Percentiles rank a stretch among this genome's conserved stretches.
Evolutionary conservation across 139 green algal species (phyloP).

Genomic region (Zygnema circumcarinatum): DNA sequence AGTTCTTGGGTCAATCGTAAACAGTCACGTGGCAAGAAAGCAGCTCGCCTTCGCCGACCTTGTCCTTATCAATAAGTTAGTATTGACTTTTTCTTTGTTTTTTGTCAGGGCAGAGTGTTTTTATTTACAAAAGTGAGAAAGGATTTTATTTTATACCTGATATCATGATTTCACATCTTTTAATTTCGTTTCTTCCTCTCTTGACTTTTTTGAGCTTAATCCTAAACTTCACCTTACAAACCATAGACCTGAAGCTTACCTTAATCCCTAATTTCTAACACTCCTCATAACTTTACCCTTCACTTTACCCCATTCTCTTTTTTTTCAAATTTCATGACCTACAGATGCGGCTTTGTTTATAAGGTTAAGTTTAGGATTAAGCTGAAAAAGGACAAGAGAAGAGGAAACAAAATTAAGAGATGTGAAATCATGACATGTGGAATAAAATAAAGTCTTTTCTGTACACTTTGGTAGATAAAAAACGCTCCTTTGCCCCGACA

Average conservation of each 20-base stretch:
- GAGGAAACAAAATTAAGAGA: too few species aligned
- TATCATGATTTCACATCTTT: too few species aligned
- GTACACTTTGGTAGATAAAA: too few species aligned
- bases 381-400: background rate
- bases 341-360: background rate
- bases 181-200: too few species aligned
- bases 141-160: too few species aligned
- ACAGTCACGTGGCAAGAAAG: background rate
- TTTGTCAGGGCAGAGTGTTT: too few species aligned
- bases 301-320: background rate
- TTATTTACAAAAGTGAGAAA: too few species aligned
- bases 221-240: background rate
- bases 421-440: too few species aligned
- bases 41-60: conserved; percentile 53
- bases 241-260: background rate
- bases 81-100: too few species aligned
- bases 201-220: background rate
- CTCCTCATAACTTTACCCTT: background rate
- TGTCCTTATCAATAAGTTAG: conserved; percentile 55
- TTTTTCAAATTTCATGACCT: background rate
- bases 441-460: too few species aligned
- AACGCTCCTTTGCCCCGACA: too few species aligned
- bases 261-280: background rate
- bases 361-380: background rate
- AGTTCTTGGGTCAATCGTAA: conserved; percentile 10